A percentile compares a stretch with the other conserved stretches of the same genome.
These are phyloP conservation scores for Hanseniaspora vineae DNA, from an alignment of 805 yeast species.

Conservation along the genomic window DNA sequence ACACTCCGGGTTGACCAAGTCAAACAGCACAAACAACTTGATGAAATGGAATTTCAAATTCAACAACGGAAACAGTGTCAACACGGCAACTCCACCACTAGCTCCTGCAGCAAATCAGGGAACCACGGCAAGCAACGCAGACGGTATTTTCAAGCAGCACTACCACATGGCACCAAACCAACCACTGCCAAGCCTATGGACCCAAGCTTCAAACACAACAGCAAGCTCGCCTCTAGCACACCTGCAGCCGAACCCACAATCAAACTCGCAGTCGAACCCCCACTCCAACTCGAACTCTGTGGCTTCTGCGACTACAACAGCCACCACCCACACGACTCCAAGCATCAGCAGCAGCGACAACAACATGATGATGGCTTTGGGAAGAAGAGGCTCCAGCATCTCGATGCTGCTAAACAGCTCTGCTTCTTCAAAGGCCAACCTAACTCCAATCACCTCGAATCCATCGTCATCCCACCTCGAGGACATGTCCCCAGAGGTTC, in stretches of 20 bases:
- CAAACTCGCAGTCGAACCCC: not conserved
- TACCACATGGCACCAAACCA: not conserved
- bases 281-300: no score
- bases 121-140: no score
- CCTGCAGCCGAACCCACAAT: not conserved
- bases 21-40: slow-evolving; percentile 1
- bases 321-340: not conserved
- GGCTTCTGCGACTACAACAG: not conserved
- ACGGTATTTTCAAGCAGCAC: not conserved
- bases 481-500: not conserved
- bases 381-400: not conserved
- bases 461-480: not conserved
- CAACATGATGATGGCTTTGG: not conserved
- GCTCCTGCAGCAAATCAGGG: not conserved
- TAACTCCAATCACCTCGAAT: not conserved
- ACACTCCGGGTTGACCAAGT: not conserved
- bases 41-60: not conserved
- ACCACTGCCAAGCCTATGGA: not conserved
- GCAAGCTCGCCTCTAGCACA: not conserved
- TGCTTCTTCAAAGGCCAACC: not conserved
- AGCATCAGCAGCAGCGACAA: not conserved
- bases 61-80: not conserved
- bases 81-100: slow-evolving; percentile 1
- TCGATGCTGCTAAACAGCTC: not conserved
- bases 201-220: not conserved